Percentiles rank a stretch among this genome's conserved stretches.
Evolutionary conservation across 768 basidiomycete genomes (phyloP).

Genomic region (Collybia sordida): DNA sequence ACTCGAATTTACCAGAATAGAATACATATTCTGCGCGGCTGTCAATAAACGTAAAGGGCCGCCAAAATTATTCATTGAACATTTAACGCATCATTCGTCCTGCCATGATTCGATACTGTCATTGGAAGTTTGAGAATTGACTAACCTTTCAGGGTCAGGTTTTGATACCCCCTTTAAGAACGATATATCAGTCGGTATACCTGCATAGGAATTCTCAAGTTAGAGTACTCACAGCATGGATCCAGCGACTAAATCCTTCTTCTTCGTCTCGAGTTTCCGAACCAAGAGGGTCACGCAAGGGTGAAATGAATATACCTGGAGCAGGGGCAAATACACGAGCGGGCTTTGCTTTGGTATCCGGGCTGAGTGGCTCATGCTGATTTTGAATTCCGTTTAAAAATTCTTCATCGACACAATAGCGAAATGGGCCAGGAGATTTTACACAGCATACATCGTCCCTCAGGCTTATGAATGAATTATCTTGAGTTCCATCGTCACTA

Average conservation of each 20-base stretch:
- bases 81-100: conserved; percentile 2
- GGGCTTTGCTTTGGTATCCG: conserved; percentile 6
- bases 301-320: conserved; percentile 37
- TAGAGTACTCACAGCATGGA: no score
- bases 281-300: conserved; percentile 17
- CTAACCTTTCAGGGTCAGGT: no score
- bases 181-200: no score
- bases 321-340: conserved; percentile 31
- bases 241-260: no score
- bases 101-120: conserved; percentile 42
- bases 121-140: conserved; percentile 23
- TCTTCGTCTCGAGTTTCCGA: not conserved
- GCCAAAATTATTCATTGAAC: no score
- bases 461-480: not conserved
- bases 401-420: conserved; percentile 20
- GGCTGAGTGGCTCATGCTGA: not conserved
- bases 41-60: no score
- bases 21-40: no score
- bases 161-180: no score
- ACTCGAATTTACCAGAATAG: no score
- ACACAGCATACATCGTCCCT: not conserved
- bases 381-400: not conserved
- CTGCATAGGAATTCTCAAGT: no score
- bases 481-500: no score
- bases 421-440: conserved; percentile 24